Evolutionary conservation across 495 filamentous ascomycete genomes (phyloP), one percentile per base, ranked within the genome.

Genomic region (Penicillium ochrochloron): DNA sequence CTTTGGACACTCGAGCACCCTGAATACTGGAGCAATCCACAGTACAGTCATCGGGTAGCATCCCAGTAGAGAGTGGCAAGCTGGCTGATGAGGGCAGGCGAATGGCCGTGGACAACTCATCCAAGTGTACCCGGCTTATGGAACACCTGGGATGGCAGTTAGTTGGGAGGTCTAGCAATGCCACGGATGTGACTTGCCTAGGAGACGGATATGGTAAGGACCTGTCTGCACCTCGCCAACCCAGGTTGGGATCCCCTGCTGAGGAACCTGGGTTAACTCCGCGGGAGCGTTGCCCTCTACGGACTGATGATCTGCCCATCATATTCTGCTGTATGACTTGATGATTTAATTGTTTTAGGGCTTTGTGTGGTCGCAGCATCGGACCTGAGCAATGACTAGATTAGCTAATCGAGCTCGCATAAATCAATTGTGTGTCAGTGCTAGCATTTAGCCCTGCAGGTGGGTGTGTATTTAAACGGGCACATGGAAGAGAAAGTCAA

Each of bases 1-100:
- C 21, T 51, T 70, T 62, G 55, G 60, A 42, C 42, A 58, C 46
- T 56, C 69, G 46, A 50, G 66, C 31, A 11, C 62, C 65, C 5
- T 61, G 68, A 44, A 64, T 73, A 64, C 72, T 74, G 27, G 62
- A 50, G n/a, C 59, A 67, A 51, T 74, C 71, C 19, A 64, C 51
- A 11, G 57, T 65, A 56, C 67, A 64, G 25, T 73, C 71, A 29
- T 75, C 70, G 3, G 60, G 60, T 2, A 62, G 41, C 14, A 64
- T 59, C 2, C 71, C 70, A 0, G 74, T 63, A 23, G 68, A 65
- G 37, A 66, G 60, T 9, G 74, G 66, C 3, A 63, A 44, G 51
- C 65, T 73, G 15, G 66, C 65, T 5, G 75, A 74, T 41, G 66
- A 68, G 39, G 54, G 56, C 9, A 66, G 61, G 29, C 65, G 70